Evolutionary conservation across 306 rosid species (phyloP), one percentile per base, ranked within the genome.

Genomic region (Quercus suber): DNA sequence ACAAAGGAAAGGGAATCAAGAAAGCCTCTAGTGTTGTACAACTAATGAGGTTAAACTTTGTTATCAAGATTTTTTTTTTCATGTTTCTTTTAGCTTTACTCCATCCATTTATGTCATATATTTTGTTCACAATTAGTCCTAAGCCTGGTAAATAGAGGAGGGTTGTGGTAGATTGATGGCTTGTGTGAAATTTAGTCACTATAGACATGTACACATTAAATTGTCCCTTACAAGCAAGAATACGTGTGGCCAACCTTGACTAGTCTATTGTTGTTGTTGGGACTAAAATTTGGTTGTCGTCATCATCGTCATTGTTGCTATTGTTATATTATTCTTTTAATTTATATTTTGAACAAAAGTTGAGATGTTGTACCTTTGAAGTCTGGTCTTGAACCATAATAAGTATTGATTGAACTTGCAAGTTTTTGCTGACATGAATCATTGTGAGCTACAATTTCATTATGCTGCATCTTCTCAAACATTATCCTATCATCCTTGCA

Each of bases 361-460:
- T 53, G 4, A 58, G 30, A 43, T 75, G 79, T 43, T 73, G 78
- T 87, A 90, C 99, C 97, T 80, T 81, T 87, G 71, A 94, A 94
- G 74, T 94, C 87, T 19, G 99, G 99, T 82, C 97, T 86, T 31
- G 81, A 71, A 64, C 99, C 99, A 76, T 92, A 94, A 4, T 80
- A 69, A 73, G 84, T 21, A 37, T 41, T 56, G 11, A 88, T 81
- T 71, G 88, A 84, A 77, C 68, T 82, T 13, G 84, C 56, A 81
- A 78, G 19, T 55, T 20, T 80, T 58, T 76, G 73, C 23, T 41
- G 60, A 78, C 71, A 68, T 53, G 75, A 82, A 74, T 81, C 81
- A 78, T 84, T 74, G 69, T 20, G 88, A 81, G 65, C 55, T 53
- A 23, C 37, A 28, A 53, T 28, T 21, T 73, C 80, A 74, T 76